Conservation (phyloP, 495 filamentous ascomycete species). For the Cercophora sp. region DNA sequence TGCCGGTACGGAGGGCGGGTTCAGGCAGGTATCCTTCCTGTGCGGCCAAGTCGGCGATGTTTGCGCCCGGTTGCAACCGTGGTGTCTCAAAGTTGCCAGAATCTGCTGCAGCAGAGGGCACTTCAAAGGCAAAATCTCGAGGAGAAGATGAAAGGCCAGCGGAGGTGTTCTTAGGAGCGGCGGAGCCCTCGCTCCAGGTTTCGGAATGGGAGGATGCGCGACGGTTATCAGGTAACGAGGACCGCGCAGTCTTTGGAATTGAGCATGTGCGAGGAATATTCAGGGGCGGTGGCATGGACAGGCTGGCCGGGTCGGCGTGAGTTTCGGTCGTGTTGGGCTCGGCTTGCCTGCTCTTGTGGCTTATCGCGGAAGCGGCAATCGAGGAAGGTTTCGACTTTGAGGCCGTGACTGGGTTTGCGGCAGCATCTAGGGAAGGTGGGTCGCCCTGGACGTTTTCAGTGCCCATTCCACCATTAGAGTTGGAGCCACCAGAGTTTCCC, state of each 20-base stretch:
- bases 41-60: conserved; percentile 21
- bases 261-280: conserved; percentile 21
- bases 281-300: conserved; percentile 57
- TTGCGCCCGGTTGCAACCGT: conserved; percentile 29
- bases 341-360: conserved; percentile 50
- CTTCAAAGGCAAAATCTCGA: conserved; percentile 25
- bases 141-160: conserved; percentile 13
- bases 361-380: conserved; percentile 23
- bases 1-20: conserved; percentile 36
- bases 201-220: conserved; percentile 33
- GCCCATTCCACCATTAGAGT: neutral
- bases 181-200: conserved; percentile 25
- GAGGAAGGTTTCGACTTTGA: conserved; percentile 21
- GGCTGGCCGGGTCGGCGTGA: conserved; percentile 51
- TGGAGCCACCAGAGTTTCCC: conserved; percentile 5
- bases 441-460: neutral
- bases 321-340: conserved; percentile 48
- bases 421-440: conserved; percentile 1
- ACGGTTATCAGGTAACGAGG: conserved; percentile 21
- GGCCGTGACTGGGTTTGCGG: neutral
- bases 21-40: conserved; percentile 41
- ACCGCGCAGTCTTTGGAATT: conserved; percentile 10
- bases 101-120: neutral
- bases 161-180: neutral
- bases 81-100: conserved; percentile 42